Evolutionary conservation across 73 alveolate genomes (phyloP).

Genomic region (Stentor coeruleus): DNA sequence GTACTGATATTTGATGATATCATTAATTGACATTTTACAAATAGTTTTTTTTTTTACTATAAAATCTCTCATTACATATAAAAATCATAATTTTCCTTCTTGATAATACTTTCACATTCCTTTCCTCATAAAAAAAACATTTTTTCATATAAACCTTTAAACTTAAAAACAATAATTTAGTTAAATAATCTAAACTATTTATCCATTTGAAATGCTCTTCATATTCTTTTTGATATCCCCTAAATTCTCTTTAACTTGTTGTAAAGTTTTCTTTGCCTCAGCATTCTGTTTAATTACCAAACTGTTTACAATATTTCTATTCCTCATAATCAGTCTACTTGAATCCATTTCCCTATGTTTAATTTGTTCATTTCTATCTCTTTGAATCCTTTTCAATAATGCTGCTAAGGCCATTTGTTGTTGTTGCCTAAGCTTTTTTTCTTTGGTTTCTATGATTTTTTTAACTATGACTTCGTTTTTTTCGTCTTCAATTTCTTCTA

Average conservation of each 20-base stretch:
- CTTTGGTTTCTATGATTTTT: slow-evolving; percentile 32
- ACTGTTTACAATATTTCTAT: slow-evolving; percentile 55
- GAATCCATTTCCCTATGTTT: slow-evolving; percentile 65
- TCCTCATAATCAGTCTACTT: slow-evolving; percentile 58
- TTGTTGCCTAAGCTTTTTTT: slow-evolving; percentile 48
- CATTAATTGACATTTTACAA: too few species aligned
- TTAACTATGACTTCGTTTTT: slow-evolving; percentile 53
- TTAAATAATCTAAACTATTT: too few species aligned
- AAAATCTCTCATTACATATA: too few species aligned
- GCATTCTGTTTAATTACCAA: slow-evolving; percentile 50
- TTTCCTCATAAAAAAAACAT: too few species aligned
- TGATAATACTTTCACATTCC: too few species aligned
- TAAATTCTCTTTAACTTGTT: slow-evolving; percentile 41
- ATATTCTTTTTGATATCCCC: slow-evolving; percentile 29
- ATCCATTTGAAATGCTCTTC: slow-evolving; percentile 23
- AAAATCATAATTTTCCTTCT: too few species aligned
- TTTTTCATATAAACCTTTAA: too few species aligned
- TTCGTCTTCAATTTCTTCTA: slow-evolving; percentile 54
- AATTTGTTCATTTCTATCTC: slow-evolving; percentile 70
- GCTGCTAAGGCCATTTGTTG: slow-evolving; percentile 62
- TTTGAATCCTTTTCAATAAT: slow-evolving; percentile 58
- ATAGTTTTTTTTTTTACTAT: too few species aligned
- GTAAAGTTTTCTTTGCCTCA: slow-evolving; percentile 65
- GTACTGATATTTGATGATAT: too few species aligned
- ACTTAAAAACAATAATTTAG: too few species aligned